Base-by-base conservation (phyloP, 352 stramenopile species). In the Globisporangium megalacanthum region DNA sequence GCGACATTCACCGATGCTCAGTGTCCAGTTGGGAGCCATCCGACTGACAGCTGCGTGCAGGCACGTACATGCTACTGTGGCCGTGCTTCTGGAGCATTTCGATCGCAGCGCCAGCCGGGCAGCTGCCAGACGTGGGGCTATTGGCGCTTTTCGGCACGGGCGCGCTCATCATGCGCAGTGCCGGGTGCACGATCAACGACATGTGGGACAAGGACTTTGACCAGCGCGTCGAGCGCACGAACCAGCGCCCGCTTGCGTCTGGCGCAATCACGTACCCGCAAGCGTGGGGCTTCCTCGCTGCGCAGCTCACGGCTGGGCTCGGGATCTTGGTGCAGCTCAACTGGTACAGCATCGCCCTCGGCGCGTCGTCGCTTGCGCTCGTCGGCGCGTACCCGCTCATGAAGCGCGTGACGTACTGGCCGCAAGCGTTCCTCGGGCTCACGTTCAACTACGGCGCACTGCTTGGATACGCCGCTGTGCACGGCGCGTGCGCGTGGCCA, bases 181-280 rank as follows among this genome's bases (percentile, higher is more conserved):
- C 90, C 19, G 97, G 97, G 5, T 99, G 97, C 76, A 99, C 95
- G 41, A 99, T 99, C 70, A 99, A 99, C 71, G 97, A 99, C 74
- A 98, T 99, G 81, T 99, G 96, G 96, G 97, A 99, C 87, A 85
- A 89, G 55, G 86, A 99, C 60, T 96, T 98, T 73, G 97, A 99
- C 79, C 89, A 86, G 59, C 68, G 95, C 44, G 97, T 99, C 17
- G 80, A 92, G 62, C 85, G 97, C 22, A 99, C 97, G 2, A 97
- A 96, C 60, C 73, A 88, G 65, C 82, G 97, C 13, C 97, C 97
- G 6, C 72, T 99, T 15, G 97, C 97, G 5, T 84, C 86, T 0
- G 95, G 95, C 4, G 75, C 84, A 36, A 60, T 99, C 22, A 95
- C 83, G 9, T 89, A 93, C 57, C 68, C 60, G 5, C 90, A 99